These are phyloP conservation scores for Penicillium canariense DNA, from an alignment of 495 filamentous ascomycete genomes.

Conservation along the genomic window DNA sequence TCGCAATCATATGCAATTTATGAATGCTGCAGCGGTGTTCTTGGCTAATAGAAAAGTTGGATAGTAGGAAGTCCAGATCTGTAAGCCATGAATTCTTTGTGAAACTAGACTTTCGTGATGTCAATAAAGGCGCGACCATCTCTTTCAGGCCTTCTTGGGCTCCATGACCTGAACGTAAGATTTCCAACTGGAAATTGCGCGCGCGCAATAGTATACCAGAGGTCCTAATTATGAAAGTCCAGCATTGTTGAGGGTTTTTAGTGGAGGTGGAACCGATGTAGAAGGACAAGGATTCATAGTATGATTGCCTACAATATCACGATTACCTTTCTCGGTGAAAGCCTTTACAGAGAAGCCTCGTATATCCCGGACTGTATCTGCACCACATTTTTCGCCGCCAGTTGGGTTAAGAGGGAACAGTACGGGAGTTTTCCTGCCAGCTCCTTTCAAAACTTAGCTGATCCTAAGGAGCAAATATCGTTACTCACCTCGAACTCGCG, in stretches of 20 bases:
- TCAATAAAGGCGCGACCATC: constrained; percentile 40
- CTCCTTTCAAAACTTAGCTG: constrained; percentile 47
- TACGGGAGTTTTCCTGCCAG: constrained; percentile 58
- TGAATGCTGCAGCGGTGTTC: too few species aligned
- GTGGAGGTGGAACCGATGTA: too few species aligned
- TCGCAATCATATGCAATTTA: too few species aligned
- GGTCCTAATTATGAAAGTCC: constrained; percentile 39
- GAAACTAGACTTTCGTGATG: constrained; percentile 44
- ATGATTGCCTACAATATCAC: constrained; percentile 62
- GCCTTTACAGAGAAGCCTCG: constrained; percentile 67
- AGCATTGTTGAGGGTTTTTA: too few species aligned
- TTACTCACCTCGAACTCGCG: constrained; percentile 65
- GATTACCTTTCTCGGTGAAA: constrained; percentile 72
- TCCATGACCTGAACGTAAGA: constrained; percentile 41
- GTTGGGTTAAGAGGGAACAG: constrained; percentile 62
- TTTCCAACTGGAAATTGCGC: constrained; percentile 37
- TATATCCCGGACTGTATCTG: constrained; percentile 60
- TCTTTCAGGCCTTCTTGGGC: constrained; percentile 42
- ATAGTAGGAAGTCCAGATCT: too few species aligned
- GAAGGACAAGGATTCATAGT: constrained; percentile 21
- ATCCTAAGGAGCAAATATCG: constrained; percentile 37
- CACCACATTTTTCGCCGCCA: constrained; percentile 56
- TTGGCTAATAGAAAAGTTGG: too few species aligned
- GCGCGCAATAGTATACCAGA: constrained; percentile 36
- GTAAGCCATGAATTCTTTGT: constrained; percentile 40